phyloP scores from a whole-genome alignment of 257 asterid genomes.

The Jacaranda copaia region DNA sequence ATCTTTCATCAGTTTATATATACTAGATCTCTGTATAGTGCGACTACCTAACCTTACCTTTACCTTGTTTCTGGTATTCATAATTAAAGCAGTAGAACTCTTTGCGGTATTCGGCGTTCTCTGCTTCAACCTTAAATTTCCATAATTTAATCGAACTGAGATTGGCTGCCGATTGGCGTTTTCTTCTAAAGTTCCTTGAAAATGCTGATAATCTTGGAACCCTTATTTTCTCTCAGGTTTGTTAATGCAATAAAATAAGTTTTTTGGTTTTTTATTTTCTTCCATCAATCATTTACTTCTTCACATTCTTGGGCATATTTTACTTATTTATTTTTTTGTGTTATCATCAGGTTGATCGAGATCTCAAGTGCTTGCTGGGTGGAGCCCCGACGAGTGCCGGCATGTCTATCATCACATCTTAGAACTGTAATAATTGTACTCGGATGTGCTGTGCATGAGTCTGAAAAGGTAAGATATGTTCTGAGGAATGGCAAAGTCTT shows the following conservation, averaged over 20 bases:
- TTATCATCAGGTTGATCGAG: not conserved
- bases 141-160: constrained; percentile 21
- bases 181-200: not conserved
- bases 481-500: constrained; percentile 24
- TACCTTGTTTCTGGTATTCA: no score
- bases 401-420: constrained; percentile 20
- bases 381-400: constrained; percentile 27
- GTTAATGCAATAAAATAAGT: not conserved
- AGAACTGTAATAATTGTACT: not conserved
- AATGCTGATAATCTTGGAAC: constrained; percentile 25
- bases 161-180: constrained; percentile 1
- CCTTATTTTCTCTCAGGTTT: not conserved
- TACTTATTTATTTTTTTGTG: not conserved
- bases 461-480: constrained; percentile 26
- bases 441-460: constrained; percentile 21
- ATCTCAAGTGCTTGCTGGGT: constrained; percentile 22
- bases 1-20: not conserved
- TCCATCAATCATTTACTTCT: not conserved
- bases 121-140: not conserved
- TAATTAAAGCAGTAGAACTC: not conserved
- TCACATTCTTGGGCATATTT: no score
- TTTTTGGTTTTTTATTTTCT: not conserved
- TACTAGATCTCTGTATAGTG: no score
- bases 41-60: no score
- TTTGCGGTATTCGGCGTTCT: not conserved